Percentiles rank a stretch among this genome's conserved stretches.
Conservation (phyloP, 176 grass and related monocot genomes). For the Hordeum vulgare region MorexV3_pseudomolecules_assembly NC_058524.1:514443708-514444207, state of each 20-base stretch:
- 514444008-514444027: background rate
- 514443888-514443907: slow-evolving; percentile 63
- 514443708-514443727: slow-evolving; percentile 72
- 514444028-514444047: background rate
- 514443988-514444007: too few species aligned
- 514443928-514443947: slow-evolving; percentile 84
- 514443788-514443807: slow-evolving; percentile 20
- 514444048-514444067: background rate
- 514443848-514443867: slow-evolving; percentile 63
- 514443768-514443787: slow-evolving; percentile 52
- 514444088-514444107: slow-evolving; percentile 3
- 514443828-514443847: slow-evolving; percentile 61
- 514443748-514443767: slow-evolving; percentile 30
- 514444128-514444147: slow-evolving; percentile 18
- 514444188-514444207: background rate
- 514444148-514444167: background rate
- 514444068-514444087: background rate
- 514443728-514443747: slow-evolving; percentile 49
- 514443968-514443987: slow-evolving; percentile 32
- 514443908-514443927: slow-evolving; percentile 41
- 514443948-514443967: slow-evolving; percentile 75
- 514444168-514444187: too few species aligned
- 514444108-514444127: background rate
- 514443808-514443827: slow-evolving; percentile 61
- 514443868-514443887: slow-evolving; percentile 71